phyloP scores from a whole-genome alignment of 805 yeast species.

The Alloascoidea hylecoeti region DNA sequence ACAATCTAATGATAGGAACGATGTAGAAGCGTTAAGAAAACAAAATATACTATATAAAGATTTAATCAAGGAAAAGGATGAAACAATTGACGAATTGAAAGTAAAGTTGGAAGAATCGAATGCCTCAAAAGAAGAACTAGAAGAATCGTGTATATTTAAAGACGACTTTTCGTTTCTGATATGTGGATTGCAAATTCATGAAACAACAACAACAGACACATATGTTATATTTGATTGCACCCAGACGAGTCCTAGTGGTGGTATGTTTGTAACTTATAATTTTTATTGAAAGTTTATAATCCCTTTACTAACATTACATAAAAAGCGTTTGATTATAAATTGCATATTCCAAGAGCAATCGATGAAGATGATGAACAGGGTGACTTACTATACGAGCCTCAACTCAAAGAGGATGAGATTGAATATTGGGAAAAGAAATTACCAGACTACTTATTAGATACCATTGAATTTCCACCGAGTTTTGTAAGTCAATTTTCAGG shows the following conservation, averaged over 20 bases:
- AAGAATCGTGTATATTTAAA: no score
- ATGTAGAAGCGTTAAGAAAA: no score
- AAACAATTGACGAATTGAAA: no score
- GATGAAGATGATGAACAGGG: constrained; percentile 15
- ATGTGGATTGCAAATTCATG: background rate
- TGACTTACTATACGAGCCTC: constrained; percentile 32
- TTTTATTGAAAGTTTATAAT: background rate
- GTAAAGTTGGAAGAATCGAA: no score
- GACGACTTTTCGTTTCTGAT: background rate
- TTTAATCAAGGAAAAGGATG: no score
- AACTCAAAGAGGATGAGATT: constrained; percentile 15
- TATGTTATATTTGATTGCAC: background rate
- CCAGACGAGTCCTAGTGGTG: background rate
- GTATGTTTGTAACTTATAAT: no score
- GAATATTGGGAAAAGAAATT: constrained; percentile 26
- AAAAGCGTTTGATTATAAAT: background rate
- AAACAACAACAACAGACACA: background rate
- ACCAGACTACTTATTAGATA: constrained; percentile 58
- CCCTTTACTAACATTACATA: background rate
- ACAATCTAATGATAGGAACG: no score
- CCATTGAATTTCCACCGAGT: constrained; percentile 48
- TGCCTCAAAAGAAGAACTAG: no score
- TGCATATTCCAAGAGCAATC: constrained; percentile 2
- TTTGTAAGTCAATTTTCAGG: constrained; percentile 15
- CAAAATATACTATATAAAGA: no score